Evolutionary conservation across 1,284 basidiomycete species (phyloP).

Genomic region (Sanghuangporus sanghuang): DNA sequence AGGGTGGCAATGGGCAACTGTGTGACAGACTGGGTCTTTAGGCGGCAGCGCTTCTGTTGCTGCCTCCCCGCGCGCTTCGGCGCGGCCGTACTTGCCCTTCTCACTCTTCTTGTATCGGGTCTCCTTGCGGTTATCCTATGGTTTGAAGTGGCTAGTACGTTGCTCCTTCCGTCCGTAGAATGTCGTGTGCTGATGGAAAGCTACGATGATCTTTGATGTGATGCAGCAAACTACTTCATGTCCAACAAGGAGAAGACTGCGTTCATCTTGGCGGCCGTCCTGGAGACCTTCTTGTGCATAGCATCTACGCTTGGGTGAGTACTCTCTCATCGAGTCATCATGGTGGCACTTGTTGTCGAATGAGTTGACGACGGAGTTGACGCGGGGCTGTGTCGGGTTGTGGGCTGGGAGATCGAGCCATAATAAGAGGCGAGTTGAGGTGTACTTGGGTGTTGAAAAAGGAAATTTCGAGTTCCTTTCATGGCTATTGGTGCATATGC

Average conservation of each 20-base stretch:
- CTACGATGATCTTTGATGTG: conserved; percentile 11
- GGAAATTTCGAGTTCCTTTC: too few species aligned
- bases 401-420: background rate
- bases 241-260: conserved; percentile 33
- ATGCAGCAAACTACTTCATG: conserved; percentile 32
- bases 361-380: background rate
- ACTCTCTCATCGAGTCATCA: background rate
- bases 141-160: conserved; percentile 54
- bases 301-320: conserved; percentile 52
- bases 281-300: conserved; percentile 46
- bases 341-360: background rate
- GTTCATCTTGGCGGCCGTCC: conserved; percentile 43
- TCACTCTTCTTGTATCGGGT: conserved; percentile 48
- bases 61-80: conserved; percentile 61
- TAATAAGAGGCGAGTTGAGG: too few species aligned
- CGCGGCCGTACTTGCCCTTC: conserved; percentile 46
- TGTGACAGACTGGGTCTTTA: conserved; percentile 37
- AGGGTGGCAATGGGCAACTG: conserved; percentile 34
- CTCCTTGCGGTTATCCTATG: conserved; percentile 48
- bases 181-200: background rate
- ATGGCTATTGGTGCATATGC: too few species aligned
- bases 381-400: background rate
- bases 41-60: conserved; percentile 49
- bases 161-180: background rate
- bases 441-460: too few species aligned